Conservation (phyloP, 208 protist species). For the Herpetomonas samuelpessoai region DNA sequence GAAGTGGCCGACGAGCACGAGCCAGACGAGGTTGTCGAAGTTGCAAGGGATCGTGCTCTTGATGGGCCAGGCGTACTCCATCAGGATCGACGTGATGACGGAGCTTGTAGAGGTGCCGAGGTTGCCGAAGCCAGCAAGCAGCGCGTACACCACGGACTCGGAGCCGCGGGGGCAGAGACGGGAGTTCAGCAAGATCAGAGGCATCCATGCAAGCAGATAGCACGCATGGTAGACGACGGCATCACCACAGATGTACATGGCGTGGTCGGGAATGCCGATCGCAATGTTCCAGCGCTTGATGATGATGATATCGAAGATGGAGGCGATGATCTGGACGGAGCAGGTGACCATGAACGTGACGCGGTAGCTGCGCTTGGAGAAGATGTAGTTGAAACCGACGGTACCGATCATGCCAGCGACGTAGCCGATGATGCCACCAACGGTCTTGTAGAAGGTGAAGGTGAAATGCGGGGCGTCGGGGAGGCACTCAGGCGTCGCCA, state of each 20-base stretch:
- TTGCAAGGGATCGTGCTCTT: constrained; percentile 41
- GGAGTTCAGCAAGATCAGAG: constrained; percentile 67
- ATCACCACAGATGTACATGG: constrained; percentile 74
- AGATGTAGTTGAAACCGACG: constrained; percentile 42
- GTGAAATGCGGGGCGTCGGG: constrained; percentile 64
- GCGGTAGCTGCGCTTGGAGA: too few relatives aligned
- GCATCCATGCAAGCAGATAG: constrained; percentile 75
- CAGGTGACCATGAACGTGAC: too few relatives aligned
- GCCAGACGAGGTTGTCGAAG: constrained; percentile 54
- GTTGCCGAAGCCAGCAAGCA: constrained; percentile 70
- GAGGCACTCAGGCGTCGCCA: too few relatives aligned
- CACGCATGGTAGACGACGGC: constrained; percentile 54
- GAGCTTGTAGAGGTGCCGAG: constrained; percentile 42
- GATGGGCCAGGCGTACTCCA: constrained; percentile 55
- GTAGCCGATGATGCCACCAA: constrained; percentile 41
- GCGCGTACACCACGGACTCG: constrained; percentile 74
- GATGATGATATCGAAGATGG: too few relatives aligned
- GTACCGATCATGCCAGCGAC: constrained; percentile 40
- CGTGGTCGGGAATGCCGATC: too few relatives aligned
- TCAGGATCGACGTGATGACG: constrained; percentile 44
- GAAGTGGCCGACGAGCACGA: constrained; percentile 58
- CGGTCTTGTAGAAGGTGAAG: constrained; percentile 61
- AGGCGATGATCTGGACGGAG: too few relatives aligned
- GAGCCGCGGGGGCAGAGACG: constrained; percentile 80
- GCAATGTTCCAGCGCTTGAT: too few relatives aligned